Evolutionary conservation across 352 stramenopile genomes (phyloP), one percentile per base, ranked within the genome.

Genomic region (Phytophthora megakarya): DNA sequence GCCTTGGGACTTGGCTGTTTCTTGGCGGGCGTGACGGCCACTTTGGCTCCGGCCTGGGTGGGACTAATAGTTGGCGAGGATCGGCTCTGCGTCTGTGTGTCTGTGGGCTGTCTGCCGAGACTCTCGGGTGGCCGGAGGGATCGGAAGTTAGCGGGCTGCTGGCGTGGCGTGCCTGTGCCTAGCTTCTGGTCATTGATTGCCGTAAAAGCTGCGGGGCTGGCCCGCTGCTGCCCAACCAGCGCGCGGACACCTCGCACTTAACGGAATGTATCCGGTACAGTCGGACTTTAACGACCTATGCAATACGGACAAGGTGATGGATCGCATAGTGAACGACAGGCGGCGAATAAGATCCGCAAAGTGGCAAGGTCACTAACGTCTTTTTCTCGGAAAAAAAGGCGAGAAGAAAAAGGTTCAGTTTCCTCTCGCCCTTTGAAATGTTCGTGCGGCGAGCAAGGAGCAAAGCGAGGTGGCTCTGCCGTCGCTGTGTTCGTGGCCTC

Each of bases 41-140:
- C 44, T 33, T 60, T 68, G 67, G 52, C 62, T 75, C 53, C 38
- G 55, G 56, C 62, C 61, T 61, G 59, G 65, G 59, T 76, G 69
- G 68, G 69, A 73, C 65, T 76, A 76, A 67, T 76, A 70, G 57
- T 69, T 76, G 63, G 68, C 49, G 58, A 76, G 48, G 58, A 72
- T 76, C 63, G 63, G 52, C 63, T 73, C 64, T 72, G 64, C 56
- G 56, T 57, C 46, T 68, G 47, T 60, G 55, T 61, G 42, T 66
- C 16, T 54, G 49, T 72, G 53, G 60, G 48, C 67, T 75, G 57
- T 76, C 68, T 76, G 68, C 58, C 64, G 42, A 23, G 52, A 26
- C 50, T 53, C 57, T 66, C 56, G 55, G 35, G 48, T 70, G 64
- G 50, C 57, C 56, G 57, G 58, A 54, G 65, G 54, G 57, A 76